Evolutionary conservation across 306 rosid genomes (phyloP).

Genomic region (Pterocarpus santalinus): DNA sequence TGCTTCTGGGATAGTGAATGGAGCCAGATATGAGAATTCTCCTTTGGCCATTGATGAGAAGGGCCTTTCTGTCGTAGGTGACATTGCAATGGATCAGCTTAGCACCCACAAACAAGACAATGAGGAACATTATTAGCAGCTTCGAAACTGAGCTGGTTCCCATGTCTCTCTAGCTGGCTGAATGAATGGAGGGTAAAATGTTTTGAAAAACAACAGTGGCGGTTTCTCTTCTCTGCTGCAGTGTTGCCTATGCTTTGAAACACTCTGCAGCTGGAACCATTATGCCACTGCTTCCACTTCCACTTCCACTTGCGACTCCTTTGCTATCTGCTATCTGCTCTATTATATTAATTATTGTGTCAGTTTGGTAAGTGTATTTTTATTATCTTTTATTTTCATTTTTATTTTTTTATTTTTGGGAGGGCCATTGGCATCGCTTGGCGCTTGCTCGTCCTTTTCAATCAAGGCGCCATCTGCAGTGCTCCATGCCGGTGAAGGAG

Average conservation of each 20-base stretch:
- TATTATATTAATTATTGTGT: constrained; percentile 47
- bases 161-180: constrained; percentile 51
- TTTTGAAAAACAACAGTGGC: constrained; percentile 28
- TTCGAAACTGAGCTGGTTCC: constrained; percentile 65
- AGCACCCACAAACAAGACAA: constrained; percentile 52
- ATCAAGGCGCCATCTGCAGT: no score
- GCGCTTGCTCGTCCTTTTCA: no score
- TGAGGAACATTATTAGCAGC: constrained; percentile 48
- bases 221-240: constrained; percentile 23
- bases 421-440: not conserved
- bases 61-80: constrained; percentile 81
- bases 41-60: constrained; percentile 86
- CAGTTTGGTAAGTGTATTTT: constrained; percentile 22
- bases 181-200: constrained; percentile 50
- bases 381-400: not conserved
- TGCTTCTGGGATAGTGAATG: constrained; percentile 97
- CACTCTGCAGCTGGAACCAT: constrained; percentile 11
- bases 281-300: constrained; percentile 24
- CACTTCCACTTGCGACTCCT: not conserved
- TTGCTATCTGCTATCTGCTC: not conserved
- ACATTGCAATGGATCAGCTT: constrained; percentile 67
- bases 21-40: constrained; percentile 92
- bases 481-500: no score
- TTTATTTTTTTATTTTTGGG: not conserved
- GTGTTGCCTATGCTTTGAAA: constrained; percentile 49